Conservation (phyloP, 495 filamentous ascomycete species). For the Hyaloscypha finlandica region DNA sequence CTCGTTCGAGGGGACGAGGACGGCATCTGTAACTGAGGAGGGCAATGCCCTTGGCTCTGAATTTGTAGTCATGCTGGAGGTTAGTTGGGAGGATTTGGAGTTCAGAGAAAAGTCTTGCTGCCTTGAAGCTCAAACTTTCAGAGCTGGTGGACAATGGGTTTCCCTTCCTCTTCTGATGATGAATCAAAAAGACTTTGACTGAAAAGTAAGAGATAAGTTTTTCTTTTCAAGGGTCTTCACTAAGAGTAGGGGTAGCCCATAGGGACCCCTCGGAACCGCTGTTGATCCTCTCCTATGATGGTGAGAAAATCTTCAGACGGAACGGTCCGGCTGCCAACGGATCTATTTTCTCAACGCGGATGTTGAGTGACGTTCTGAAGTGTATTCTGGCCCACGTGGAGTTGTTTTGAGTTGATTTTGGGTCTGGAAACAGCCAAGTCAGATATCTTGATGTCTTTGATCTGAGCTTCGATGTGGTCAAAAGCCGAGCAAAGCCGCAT, state of each 20-base stretch:
- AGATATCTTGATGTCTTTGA: not conserved
- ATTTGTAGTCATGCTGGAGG: constrained; percentile 5
- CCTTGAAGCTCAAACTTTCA: not conserved
- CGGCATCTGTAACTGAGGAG: constrained; percentile 72
- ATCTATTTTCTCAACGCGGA: not conserved
- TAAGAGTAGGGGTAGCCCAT: not conserved
- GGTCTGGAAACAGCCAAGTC: not conserved
- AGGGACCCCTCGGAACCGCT: too few relatives aligned
- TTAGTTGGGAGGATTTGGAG: not conserved
- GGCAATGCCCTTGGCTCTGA: constrained; percentile 44
- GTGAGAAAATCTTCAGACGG: not conserved
- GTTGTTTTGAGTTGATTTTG: not conserved
- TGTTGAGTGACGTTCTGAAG: not conserved
- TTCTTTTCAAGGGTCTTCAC: not conserved
- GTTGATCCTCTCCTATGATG: too few relatives aligned
- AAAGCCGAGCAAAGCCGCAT: not conserved
- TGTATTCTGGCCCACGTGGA: not conserved
- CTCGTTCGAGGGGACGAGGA: constrained; percentile 84
- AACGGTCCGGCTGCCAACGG: not conserved
- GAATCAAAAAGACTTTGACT: not conserved
- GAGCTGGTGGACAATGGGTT: not conserved
- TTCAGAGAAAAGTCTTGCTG: not conserved
- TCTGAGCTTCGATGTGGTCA: not conserved
- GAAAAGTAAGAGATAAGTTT: not conserved
- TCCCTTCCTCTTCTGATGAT: not conserved